Evolutionary conservation across 2,329 filamentous ascomycete genomes (phyloP), one percentile per base, ranked within the genome.

Genomic region (Cladophialophora exuberans): DNA sequence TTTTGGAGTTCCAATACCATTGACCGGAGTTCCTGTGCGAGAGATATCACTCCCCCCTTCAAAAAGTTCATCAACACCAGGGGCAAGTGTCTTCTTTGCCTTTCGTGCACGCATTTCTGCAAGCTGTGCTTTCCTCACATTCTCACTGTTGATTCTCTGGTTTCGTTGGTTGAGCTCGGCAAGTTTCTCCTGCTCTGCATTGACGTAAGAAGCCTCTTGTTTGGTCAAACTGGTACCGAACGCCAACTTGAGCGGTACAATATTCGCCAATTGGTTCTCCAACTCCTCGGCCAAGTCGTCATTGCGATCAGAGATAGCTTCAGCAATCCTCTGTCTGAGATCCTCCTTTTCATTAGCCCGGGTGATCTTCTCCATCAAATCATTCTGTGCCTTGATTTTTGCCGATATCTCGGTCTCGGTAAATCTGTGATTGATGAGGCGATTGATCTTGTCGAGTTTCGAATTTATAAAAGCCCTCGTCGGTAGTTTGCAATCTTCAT

Each of bases 71-170:
- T 77, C 76, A 7, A 68, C 57, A 22, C 64, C 64, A 10, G 64
- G 66, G 10, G 65, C 62, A 43, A 68, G 54, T 20, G 71, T 70
- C 52, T 68, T 65, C 43, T 76, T 77, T 60, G 75, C 78, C 57
- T 79, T 79, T 71, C 43, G 73, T 33, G 79, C 80, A 45, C 82
- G 82, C 64, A 86, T 83, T 74, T 99, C 94, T 63, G 87, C 87
- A 52, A 96, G 79, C 69, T 97, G 89, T 0, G 92, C 93, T 70
- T 89, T 89, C 56, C 93, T 89, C n/a, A 97, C 88, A 43, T 89
- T 86, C 69, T 96, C 89, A n/a, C 83, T 82, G 67, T 97, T 97
- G 63, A 86, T 82, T 55, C 86, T 85, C 59, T 93, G 86, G 72
- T 96, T 97, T 67, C 88, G 84, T 23, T 83, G 80, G 72, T 99